Evolutionary conservation across 2,329 filamentous ascomycete species (phyloP), one percentile per base, ranked within the genome.

Genomic region (Colletotrichum godetiae): DNA sequence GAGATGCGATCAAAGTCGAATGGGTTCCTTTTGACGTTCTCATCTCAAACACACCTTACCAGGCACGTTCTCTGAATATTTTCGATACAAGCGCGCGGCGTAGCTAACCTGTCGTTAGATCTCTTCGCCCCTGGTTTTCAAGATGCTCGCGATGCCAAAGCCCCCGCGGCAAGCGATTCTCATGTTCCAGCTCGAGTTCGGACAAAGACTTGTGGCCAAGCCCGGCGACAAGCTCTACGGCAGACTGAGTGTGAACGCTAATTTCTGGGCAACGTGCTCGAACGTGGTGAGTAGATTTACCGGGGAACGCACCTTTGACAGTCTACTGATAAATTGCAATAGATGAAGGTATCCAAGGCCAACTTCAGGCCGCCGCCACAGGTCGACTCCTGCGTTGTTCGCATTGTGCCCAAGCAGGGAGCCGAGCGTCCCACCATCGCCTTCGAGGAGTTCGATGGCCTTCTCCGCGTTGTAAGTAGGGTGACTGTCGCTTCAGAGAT

Each of bases 181-280:
- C 84, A 98, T 98, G 95, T 97, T 97, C 79, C 96, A 98, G 86
- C 92, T 95, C 80, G 96, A 98, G 84, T 98, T 98, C 79, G 95
- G 95, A 22, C 92, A 97, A 82, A 91, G 96, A 52, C 87, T 98
- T 46, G 96, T 97, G 69, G 97, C 97, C 15, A 92, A 93, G 57
- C 94, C 96, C 0, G 74, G 74, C 10, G 74, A 76, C 66, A 75
- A 75, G 66, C 74, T 76, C 12, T 76, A 76, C 12, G 91, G 91
- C 92, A 76, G 74, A 42, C 33, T 76, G 56, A 76, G 74, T 27
- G 74, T 76, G n/a, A 76, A 76, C 35, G 74, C 73, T 24, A 75
- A 76, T 52, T 76, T 76, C 35, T 76, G 74, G 74, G 73, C 74
- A 4, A 76, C 73, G 3, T 76, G 74, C 29, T 75, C 74, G 52